phyloP scores from a whole-genome alignment of 768 basidiomycete species.

The Xanthoconium stramineum region DNA sequence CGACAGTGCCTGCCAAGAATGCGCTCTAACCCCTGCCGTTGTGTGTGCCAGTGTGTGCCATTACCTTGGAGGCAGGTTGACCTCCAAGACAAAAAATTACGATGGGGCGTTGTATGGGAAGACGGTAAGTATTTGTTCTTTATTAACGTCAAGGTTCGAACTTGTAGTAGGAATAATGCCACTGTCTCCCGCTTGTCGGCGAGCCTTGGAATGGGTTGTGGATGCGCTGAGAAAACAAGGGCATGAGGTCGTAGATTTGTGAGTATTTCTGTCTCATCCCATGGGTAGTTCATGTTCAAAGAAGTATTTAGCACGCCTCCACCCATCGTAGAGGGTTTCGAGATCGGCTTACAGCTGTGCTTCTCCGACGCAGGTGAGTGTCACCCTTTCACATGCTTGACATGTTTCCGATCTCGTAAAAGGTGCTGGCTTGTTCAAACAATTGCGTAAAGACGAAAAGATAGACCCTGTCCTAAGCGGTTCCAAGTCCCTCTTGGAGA shows the following conservation, averaged over 20 bases:
- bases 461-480: slow-evolving; percentile 31
- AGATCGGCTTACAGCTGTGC: slow-evolving; percentile 50
- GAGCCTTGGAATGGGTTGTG: slow-evolving; percentile 35
- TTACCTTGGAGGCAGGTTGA: slow-evolving; percentile 41
- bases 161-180: slow-evolving; percentile 32
- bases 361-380: slow-evolving; percentile 54
- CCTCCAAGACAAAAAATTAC: slow-evolving; percentile 32
- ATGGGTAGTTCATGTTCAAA: not conserved
- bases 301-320: slow-evolving; percentile 38
- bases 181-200: slow-evolving; percentile 39
- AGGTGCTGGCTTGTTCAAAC: slow-evolving; percentile 45
- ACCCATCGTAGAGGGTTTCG: slow-evolving; percentile 46
- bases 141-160: not conserved
- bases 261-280: slow-evolving; percentile 9
- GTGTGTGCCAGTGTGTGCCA: slow-evolving; percentile 36
- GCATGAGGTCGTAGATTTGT: slow-evolving; percentile 42
- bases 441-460: slow-evolving; percentile 34
- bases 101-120: slow-evolving; percentile 40
- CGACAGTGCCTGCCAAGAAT: not conserved
- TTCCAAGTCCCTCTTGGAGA: slow-evolving; percentile 21
- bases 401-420: not conserved
- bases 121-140: slow-evolving; percentile 33
- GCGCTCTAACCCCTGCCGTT: not conserved
- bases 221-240: slow-evolving; percentile 36
- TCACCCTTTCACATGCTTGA: not conserved